Conservation (phyloP, 129 eudicot genomes). For the Gnaphalium uliginosum region DNA sequence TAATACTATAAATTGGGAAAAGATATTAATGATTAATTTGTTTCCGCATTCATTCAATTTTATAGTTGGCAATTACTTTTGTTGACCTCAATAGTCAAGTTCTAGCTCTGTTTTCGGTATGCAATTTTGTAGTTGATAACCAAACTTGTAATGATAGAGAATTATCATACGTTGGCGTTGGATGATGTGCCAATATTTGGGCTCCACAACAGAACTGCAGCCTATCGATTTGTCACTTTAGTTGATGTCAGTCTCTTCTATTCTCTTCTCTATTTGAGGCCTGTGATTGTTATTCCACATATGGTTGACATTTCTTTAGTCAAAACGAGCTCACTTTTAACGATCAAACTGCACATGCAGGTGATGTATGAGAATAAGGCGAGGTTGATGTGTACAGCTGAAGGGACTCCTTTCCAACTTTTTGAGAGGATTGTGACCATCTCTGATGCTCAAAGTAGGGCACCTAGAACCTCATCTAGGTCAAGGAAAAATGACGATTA, state of each 20-base stretch:
- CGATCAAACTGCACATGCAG: constrained; percentile 31
- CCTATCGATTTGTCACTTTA: constrained; percentile 87
- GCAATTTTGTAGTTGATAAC: background rate
- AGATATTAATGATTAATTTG: too few species aligned
- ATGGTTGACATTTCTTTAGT: background rate
- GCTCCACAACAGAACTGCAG: constrained; percentile 86
- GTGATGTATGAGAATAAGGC: constrained; percentile 91
- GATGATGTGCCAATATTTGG: constrained; percentile 89
- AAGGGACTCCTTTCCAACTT: constrained; percentile 76
- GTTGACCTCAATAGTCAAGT: constrained; percentile 9
- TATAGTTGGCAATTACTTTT: background rate
- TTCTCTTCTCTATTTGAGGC: background rate
- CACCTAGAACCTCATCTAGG: constrained; percentile 89
- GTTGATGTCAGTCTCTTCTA: constrained; percentile 80
- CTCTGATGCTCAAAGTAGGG: constrained; percentile 72
- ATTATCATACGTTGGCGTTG: constrained; percentile 79
- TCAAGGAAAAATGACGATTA: constrained; percentile 77
- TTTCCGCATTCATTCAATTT: background rate
- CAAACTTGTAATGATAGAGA: constrained; percentile 49
- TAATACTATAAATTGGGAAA: background rate
- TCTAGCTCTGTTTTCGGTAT: background rate
- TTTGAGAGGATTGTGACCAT: constrained; percentile 80
- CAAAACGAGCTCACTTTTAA: background rate
- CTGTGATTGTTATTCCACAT: background rate
- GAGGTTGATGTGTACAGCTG: constrained; percentile 79